Percentiles rank a stretch among this genome's conserved stretches.
phyloP scores from a whole-genome alignment of 2,329 filamentous ascomycete species.

The Colletotrichum tofieldiae region DNA sequence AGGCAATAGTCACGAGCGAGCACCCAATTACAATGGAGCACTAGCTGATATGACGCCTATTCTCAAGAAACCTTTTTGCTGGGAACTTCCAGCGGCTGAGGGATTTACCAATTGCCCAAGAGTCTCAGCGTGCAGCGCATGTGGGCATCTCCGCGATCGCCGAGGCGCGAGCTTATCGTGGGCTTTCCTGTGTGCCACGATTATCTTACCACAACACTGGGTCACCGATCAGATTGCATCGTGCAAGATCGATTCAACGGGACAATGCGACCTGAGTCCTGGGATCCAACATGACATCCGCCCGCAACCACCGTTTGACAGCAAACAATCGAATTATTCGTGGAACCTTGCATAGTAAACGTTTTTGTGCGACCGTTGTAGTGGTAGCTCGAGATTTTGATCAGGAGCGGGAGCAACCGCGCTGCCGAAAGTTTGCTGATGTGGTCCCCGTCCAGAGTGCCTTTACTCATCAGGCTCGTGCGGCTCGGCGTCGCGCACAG shows the following conservation, averaged over 20 bases:
- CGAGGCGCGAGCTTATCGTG: slow-evolving; percentile 34
- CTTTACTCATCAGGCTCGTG: slow-evolving; percentile 1
- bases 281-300: not conserved
- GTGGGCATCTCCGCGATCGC: slow-evolving; percentile 30
- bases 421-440: slow-evolving; percentile 33
- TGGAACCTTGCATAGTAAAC: not conserved
- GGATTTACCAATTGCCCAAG: slow-evolving; percentile 22
- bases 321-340: not conserved
- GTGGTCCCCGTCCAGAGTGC: not conserved
- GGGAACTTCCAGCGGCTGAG: slow-evolving; percentile 9
- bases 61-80: not conserved
- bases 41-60: slow-evolving; percentile 13
- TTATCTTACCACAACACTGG: slow-evolving; percentile 35
- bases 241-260: slow-evolving; percentile 18
- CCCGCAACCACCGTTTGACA: not conserved
- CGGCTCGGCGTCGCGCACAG: not conserved
- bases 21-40: slow-evolving; percentile 18
- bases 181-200: slow-evolving; percentile 5
- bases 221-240: slow-evolving; percentile 29
- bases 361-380: not conserved
- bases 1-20: slow-evolving; percentile 36
- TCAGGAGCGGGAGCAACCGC: slow-evolving; percentile 32
- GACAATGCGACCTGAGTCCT: not conserved
- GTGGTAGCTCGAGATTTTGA: not conserved
- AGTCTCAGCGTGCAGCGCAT: slow-evolving; percentile 23